Conservation (phyloP, 2,329 filamentous ascomycete genomes). For the Penicillium italicum region DNA sequence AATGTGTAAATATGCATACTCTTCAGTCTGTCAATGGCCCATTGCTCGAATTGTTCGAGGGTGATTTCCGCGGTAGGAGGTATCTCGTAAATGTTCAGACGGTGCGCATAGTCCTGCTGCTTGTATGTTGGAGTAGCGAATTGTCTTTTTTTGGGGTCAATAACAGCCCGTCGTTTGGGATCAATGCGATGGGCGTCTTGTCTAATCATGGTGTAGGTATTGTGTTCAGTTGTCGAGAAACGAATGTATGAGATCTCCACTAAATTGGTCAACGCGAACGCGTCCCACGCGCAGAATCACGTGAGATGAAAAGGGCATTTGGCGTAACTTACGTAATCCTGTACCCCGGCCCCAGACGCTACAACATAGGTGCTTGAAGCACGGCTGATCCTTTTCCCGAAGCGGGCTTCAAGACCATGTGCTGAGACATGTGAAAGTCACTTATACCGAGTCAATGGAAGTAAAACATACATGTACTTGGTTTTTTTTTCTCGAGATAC, state of each 20-base stretch:
- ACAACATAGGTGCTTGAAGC: neutral
- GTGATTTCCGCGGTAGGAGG: constrained; percentile 93
- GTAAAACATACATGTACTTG: neutral
- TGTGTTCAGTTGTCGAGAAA: neutral
- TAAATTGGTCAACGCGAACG: constrained; percentile 24
- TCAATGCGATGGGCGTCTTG: constrained; percentile 45
- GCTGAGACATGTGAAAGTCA: constrained; percentile 11
- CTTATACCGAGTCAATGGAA: neutral
- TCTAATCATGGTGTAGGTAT: constrained; percentile 38
- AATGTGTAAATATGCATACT: constrained; percentile 48
- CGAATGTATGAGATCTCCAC: constrained; percentile 5
- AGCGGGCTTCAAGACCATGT: neutral
- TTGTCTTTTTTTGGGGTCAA: constrained; percentile 81
- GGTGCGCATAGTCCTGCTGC: constrained; percentile 73
- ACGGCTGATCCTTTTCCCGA: neutral
- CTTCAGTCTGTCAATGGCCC: constrained; percentile 89
- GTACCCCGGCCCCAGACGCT: neutral
- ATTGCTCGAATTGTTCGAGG: constrained; percentile 96
- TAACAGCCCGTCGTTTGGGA: constrained; percentile 69
- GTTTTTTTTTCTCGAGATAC: neutral
- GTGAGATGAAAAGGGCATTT: constrained; percentile 5
- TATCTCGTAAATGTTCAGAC: constrained; percentile 85
- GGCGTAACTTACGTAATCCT: neutral
- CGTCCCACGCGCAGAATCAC: constrained; percentile 15
- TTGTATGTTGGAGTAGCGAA: constrained; percentile 75